Evolutionary conservation across 441 rosid species (phyloP), one percentile per base, ranked within the genome.

Genomic region (Hura crepitans): DNA sequence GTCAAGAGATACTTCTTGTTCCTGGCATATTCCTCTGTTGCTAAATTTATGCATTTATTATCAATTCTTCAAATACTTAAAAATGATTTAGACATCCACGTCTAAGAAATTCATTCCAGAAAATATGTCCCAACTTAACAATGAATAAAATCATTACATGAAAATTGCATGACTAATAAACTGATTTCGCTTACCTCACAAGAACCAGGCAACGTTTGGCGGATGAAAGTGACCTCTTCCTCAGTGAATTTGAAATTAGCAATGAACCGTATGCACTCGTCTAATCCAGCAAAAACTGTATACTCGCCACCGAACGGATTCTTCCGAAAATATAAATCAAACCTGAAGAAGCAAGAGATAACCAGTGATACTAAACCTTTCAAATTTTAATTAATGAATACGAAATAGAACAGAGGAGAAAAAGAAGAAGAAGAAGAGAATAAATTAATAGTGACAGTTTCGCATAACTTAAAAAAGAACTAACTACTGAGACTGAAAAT

Each of bases 221-320:
- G 79, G 30, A 93, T 74, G 58, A 89, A 94, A 71, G 81, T 68
- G 62, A 92, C 89, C 62, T 94, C 97, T 6, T 85, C 93, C 66
- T 91, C 89, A 0, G 70, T 80, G 59, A 94, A 75, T 74, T 81
- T 94, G 85, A 90, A 92, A 85, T 85, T 92, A 56, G 97, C 96
- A 27, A 94, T 80, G 60, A 94, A 83, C 81, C 83, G 85, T 25
- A 93, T 82, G 78, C 98, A 93, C 75, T 93, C 98, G 65, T 91
- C 98, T 71, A 93, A 83, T 47, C 98, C 95, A 61, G 97, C 96
- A 85, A 89, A 93, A 47, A 93, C 77, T 1, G 98, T 89, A 57
- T 86, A 91, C 70, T 91, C 98, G 39, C 94, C 97, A 53, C 94
- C 93, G 71, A 91, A 91, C 0, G 96, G 96, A 75, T 86, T 89